Conservation (phyloP, 1,284 basidiomycete genomes). For the Takashimella tepidaria region DNA sequence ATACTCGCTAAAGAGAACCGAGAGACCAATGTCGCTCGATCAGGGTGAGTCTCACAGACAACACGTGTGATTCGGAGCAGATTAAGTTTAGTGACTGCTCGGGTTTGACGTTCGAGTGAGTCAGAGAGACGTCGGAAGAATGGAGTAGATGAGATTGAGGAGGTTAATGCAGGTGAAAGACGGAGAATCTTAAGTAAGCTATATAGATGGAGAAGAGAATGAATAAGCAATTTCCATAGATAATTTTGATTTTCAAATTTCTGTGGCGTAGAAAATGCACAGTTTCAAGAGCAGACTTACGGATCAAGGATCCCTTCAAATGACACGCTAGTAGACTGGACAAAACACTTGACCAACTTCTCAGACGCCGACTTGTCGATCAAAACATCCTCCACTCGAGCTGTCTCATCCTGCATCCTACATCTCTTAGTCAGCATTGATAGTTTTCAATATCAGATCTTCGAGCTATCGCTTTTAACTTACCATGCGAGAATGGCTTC, state of each 20-base stretch:
- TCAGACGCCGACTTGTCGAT: constrained; percentile 65
- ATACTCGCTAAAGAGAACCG: constrained; percentile 70
- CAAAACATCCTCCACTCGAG: constrained; percentile 84
- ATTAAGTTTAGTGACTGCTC: constrained; percentile 84
- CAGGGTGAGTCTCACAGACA: constrained; percentile 82
- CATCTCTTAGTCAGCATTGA: neutral
- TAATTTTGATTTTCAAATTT: constrained; percentile 9
- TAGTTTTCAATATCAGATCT: no score
- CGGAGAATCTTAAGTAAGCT: constrained; percentile 79
- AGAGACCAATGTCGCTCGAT: constrained; percentile 72
- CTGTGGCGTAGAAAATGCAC: no score
- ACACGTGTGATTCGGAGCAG: constrained; percentile 77
- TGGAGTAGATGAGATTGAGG: constrained; percentile 66
- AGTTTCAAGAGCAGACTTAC: no score
- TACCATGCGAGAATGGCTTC: constrained; percentile 88
- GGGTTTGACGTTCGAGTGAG: constrained; percentile 63
- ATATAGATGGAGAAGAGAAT: neutral
- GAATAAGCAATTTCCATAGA: neutral
- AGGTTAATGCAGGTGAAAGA: constrained; percentile 66
- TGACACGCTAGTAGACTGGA: constrained; percentile 79
- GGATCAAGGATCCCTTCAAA: constrained; percentile 95
- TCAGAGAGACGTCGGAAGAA: constrained; percentile 87
- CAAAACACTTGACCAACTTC: constrained; percentile 74
- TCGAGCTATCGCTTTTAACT: no score
- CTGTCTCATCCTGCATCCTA: constrained; percentile 91